Evolutionary conservation across 2,329 filamentous ascomycete species (phyloP).

Genomic region (Endothia cerciana): DNA sequence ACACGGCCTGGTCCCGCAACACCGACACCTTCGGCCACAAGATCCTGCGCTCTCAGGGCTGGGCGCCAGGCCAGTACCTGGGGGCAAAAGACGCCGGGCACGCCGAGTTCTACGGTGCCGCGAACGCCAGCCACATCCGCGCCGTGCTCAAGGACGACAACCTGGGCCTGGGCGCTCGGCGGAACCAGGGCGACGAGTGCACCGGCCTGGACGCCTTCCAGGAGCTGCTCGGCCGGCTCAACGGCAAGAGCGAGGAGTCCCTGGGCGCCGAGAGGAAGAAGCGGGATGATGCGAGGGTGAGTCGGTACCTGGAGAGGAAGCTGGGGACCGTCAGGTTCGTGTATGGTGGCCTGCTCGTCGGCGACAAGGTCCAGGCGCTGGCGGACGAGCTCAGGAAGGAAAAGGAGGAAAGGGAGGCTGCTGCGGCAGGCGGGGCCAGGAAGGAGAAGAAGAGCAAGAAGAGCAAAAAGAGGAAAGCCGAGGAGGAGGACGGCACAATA

Average conservation of each 20-base stretch:
- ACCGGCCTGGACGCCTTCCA: conserved; percentile 88
- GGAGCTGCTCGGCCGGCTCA: conserved; percentile 82
- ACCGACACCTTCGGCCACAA: conserved; percentile 84
- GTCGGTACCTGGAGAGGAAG: conserved; percentile 73
- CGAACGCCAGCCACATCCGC: conserved; percentile 83
- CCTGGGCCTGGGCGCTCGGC: conserved; percentile 83
- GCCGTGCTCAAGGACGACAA: conserved; percentile 89
- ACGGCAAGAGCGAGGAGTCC: conserved; percentile 79
- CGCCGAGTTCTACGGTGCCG: conserved; percentile 74
- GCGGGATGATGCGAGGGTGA: conserved; percentile 71
- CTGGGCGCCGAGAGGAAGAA: conserved; percentile 71
- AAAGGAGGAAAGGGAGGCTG: conserved; percentile 33
- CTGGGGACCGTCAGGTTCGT: conserved; percentile 87
- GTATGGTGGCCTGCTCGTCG: conserved; percentile 73
- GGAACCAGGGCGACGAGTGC: conserved; percentile 73
- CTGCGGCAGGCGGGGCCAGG: conserved; percentile 21
- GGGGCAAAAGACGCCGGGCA: conserved; percentile 79
- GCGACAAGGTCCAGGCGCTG: conserved; percentile 57
- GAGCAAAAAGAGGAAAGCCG: conserved; percentile 37
- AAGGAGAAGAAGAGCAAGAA: conserved; percentile 36
- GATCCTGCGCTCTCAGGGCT: conserved; percentile 86
- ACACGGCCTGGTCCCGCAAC: conserved; percentile 87
- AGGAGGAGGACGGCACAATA: conserved; percentile 32
- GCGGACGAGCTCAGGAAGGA: conserved; percentile 37
- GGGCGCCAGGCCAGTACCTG: conserved; percentile 82